Percentiles rank a stretch among this genome's conserved stretches.
phyloP scores from a whole-genome alignment of 495 filamentous ascomycete species.

The Neurospora hispaniola region DNA sequence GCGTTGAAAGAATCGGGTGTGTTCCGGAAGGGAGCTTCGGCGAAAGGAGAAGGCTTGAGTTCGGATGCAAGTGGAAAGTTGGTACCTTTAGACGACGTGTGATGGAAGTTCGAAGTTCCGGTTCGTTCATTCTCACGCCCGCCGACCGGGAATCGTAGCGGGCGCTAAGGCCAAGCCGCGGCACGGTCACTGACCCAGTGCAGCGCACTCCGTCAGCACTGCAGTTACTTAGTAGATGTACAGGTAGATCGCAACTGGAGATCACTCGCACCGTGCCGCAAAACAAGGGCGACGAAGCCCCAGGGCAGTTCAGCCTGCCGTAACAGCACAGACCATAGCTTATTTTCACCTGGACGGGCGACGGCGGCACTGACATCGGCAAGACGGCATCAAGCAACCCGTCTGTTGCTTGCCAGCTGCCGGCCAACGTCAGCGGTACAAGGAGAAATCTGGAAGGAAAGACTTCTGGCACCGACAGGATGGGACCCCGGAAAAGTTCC shows the following conservation, averaged over 20 bases:
- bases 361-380: not conserved
- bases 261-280: not conserved
- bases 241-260: not conserved
- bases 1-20: not conserved
- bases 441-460: not conserved
- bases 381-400: not conserved
- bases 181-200: not conserved
- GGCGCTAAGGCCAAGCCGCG: not conserved
- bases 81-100: not conserved
- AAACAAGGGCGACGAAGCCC: not conserved
- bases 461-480: not conserved
- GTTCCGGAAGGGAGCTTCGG: not conserved
- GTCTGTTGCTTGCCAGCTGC: not conserved
- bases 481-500: not conserved
- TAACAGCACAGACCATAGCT: constrained; percentile 22
- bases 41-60: not conserved
- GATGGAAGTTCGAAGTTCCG: not conserved
- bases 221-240: not conserved
- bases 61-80: not conserved
- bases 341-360: constrained; percentile 5
- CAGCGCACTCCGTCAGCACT: not conserved
- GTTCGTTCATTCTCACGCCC: not conserved
- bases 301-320: not conserved
- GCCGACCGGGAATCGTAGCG: not conserved
- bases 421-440: not conserved